phyloP scores from a whole-genome alignment of 768 basidiomycete species.

The Kwoniella sp. region DNA sequence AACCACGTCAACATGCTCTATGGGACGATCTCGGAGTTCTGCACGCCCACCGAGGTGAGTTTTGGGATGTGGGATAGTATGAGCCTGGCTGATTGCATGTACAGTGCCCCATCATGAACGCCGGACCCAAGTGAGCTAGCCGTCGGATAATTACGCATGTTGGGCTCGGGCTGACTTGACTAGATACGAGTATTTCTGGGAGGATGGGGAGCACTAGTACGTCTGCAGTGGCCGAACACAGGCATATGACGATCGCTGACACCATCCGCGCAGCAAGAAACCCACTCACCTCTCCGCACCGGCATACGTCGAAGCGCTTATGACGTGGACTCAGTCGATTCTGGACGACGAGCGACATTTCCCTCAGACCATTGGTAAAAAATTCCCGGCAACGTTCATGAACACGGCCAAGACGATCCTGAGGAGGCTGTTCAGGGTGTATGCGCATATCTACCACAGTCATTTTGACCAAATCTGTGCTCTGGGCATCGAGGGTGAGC shows the following conservation, averaged over 20 bases:
- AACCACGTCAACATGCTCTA: conserved; percentile 99
- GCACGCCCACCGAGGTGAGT: conserved; percentile 81
- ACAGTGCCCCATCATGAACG: conserved; percentile 50
- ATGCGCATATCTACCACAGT: conserved; percentile 97
- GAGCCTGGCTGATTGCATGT: not conserved
- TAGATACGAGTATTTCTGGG: conserved; percentile 50
- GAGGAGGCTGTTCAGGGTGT: conserved; percentile 88
- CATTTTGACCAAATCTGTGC: conserved; percentile 99
- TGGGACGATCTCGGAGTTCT: conserved; percentile 96
- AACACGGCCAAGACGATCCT: conserved; percentile 88
- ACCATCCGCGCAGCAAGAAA: conserved; percentile 33
- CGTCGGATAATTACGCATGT: too few relatives aligned
- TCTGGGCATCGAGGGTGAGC: conserved; percentile 88
- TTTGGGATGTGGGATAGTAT: not conserved
- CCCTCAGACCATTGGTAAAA: conserved; percentile 93
- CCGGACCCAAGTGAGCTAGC: conserved; percentile 49
- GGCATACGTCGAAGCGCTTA: conserved; percentile 93
- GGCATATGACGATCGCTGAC: not conserved
- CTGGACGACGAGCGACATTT: conserved; percentile 89
- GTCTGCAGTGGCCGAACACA: conserved; percentile 12
- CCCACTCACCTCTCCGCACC: conserved; percentile 47
- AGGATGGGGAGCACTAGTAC: conserved; percentile 49
- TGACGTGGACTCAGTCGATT: conserved; percentile 95
- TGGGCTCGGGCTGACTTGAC: conserved; percentile 6
- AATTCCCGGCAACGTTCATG: conserved; percentile 84